Evolutionary conservation across 345 rosid genomes (phyloP), one percentile per base, ranked within the genome.

Genomic region (Dipteronia dyeriana): DNA sequence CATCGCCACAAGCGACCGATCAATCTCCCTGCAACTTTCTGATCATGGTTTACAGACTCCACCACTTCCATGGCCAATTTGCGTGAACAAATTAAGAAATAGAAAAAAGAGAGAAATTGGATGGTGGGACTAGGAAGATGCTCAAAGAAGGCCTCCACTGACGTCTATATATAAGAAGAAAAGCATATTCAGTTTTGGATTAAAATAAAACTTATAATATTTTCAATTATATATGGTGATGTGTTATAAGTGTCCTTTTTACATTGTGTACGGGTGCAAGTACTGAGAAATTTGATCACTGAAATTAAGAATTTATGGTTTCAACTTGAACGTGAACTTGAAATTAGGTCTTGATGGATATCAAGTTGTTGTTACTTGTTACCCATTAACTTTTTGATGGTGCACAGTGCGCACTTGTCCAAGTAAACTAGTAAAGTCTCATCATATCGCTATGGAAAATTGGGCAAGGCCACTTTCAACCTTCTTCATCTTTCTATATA

Each of bases 151-250:
- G 23, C 19, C 75, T 73, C 19, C 7, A 31, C 8, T 25, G 19
- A 70, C 77, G 68, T 45, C 68, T 59, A 75, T 78, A 79, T 78
- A 84, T 80, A 76, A 53, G 79, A 16, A 53, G 63, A 38, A 31
- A 25, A 49, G 77, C 68, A 73, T 34, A 29, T 29, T 64, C 13
- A 14, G 41, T 9, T 5, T 7, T 8, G 67, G 57, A 53, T 47
- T 41, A 73, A 22, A 54, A 60, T 73, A 20, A 59, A 12, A 34
- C 4, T 34, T 34, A 4, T 4, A 5, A 34, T 16, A 25, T 70
- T 49, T 45, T 49, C 6, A 31, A 20, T 57, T 53, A 41, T 51
- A 19, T 7, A 34, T 34, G 4, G 3, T 3, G 22, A 68, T 14
- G 22, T 7, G 17, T 19, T 53, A 34, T 4, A 34, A 19, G 39